Percentiles rank a stretch among this genome's conserved stretches.
Evolutionary conservation across 495 filamentous ascomycete species (phyloP).

Genomic region (Tuber melanosporum): DNA sequence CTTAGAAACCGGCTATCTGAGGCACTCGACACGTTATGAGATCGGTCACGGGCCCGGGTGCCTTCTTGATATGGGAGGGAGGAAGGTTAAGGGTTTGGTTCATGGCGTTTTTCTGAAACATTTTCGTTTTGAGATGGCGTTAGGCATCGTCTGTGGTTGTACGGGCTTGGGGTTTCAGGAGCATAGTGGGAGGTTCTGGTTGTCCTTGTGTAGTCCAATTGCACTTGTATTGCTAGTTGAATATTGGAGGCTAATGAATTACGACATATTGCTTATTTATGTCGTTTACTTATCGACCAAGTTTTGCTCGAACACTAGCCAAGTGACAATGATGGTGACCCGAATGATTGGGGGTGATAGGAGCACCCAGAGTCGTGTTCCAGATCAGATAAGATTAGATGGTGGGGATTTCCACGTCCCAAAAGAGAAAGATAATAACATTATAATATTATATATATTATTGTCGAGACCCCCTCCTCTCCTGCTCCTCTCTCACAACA

Average conservation of each 20-base stretch:
- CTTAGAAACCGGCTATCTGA: constrained; percentile 30
- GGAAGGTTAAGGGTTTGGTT: constrained; percentile 7
- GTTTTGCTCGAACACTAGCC: neutral
- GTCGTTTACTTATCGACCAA: neutral
- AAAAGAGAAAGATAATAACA: neutral
- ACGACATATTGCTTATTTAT: neutral
- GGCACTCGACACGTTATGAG: neutral
- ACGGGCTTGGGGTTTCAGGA: neutral
- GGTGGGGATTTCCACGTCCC: constrained; percentile 19
- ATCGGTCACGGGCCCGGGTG: neutral
- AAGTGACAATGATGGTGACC: neutral
- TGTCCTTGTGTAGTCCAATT: neutral
- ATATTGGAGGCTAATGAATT: neutral
- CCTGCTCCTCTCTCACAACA: neutral
- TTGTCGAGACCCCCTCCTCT: neutral
- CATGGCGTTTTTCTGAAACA: constrained; percentile 5
- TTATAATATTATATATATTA: neutral
- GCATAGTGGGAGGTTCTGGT: neutral
- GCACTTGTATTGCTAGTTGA: neutral
- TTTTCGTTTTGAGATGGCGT: constrained; percentile 4
- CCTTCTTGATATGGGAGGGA: neutral
- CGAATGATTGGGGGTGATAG: neutral
- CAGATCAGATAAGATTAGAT: constrained; percentile 38
- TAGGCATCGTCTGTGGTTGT: neutral
- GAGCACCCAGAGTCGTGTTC: neutral